Evolutionary conservation across 305 asterid genomes (phyloP).

Genomic region (Fraxinus velutina): DNA sequence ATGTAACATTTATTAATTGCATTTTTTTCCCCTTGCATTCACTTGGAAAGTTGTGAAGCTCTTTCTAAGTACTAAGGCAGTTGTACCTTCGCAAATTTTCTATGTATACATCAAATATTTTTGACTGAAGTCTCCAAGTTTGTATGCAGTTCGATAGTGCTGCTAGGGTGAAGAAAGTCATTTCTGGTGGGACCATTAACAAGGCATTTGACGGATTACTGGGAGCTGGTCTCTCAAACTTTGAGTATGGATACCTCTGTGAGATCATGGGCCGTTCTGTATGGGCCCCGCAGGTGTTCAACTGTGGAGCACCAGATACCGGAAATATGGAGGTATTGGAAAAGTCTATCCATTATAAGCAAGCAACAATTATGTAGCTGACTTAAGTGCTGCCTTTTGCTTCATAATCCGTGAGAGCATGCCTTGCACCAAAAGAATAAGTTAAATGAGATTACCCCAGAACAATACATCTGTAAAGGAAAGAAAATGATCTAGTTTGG

Average conservation of each 20-base stretch:
- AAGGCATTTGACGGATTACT: conserved; percentile 49
- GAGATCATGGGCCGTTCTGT: conserved; percentile 91
- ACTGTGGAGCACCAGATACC: conserved; percentile 96
- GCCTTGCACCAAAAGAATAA: background rate
- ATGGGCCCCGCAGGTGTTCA: conserved; percentile 94
- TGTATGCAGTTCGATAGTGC: background rate
- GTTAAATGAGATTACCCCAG: background rate
- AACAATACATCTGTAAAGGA: background rate
- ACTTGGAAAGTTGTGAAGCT: background rate
- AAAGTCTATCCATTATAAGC: conserved; percentile 7
- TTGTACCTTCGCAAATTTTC: background rate
- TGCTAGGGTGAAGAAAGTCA: conserved; percentile 13
- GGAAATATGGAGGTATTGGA: conserved; percentile 94
- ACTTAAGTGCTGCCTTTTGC: background rate
- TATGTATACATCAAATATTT: background rate
- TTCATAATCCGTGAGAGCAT: background rate
- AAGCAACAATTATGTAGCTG: background rate
- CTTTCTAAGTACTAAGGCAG: background rate
- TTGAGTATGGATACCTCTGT: conserved; percentile 87
- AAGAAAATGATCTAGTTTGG: background rate
- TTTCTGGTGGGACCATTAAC: conserved; percentile 37
- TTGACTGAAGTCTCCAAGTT: background rate
- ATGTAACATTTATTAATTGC: conserved; percentile 26
- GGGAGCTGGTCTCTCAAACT: conserved; percentile 86
- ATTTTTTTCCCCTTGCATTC: background rate